Percentiles rank a stretch among this genome's conserved stretches.
Conservation (phyloP, 345 rosid species). For the Dimocarpus longan region DNA sequence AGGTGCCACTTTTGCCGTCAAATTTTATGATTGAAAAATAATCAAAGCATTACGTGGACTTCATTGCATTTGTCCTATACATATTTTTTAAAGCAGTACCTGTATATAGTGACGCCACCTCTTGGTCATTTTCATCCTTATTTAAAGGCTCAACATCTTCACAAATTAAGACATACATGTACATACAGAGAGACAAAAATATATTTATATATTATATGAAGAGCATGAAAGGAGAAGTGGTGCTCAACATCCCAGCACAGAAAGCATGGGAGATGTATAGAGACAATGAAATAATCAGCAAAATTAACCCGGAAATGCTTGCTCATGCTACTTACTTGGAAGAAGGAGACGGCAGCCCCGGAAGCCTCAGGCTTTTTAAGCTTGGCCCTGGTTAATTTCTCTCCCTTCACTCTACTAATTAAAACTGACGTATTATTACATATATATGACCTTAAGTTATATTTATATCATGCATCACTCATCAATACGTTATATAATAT, state of each 20-base stretch:
- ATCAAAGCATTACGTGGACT: slow-evolving; percentile 11
- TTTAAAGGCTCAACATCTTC: background rate
- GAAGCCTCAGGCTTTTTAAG: slow-evolving; percentile 45
- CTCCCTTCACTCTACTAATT: background rate
- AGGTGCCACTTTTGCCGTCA: background rate
- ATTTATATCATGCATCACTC: background rate
- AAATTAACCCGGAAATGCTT: slow-evolving; percentile 48
- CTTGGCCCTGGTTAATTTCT: slow-evolving; percentile 52
- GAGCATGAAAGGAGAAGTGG: slow-evolving; percentile 43
- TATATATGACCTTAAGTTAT: no score
- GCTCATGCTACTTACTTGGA: slow-evolving; percentile 32
- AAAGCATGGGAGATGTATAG: slow-evolving; percentile 50
- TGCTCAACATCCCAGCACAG: slow-evolving; percentile 41
- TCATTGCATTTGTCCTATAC: slow-evolving; percentile 6
- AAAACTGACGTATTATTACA: no score
- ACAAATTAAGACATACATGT: background rate
- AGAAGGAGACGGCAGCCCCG: slow-evolving; percentile 44
- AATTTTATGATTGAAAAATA: background rate
- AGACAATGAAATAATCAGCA: slow-evolving; percentile 38
- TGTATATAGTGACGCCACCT: background rate
- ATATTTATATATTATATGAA: slow-evolving; percentile 18
- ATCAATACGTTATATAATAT: background rate
- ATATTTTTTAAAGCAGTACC: background rate
- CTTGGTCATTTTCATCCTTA: background rate
- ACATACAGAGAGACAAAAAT: background rate